Conservation (phyloP, 805 yeast species). For the Cyberlindnera veronae region DNA sequence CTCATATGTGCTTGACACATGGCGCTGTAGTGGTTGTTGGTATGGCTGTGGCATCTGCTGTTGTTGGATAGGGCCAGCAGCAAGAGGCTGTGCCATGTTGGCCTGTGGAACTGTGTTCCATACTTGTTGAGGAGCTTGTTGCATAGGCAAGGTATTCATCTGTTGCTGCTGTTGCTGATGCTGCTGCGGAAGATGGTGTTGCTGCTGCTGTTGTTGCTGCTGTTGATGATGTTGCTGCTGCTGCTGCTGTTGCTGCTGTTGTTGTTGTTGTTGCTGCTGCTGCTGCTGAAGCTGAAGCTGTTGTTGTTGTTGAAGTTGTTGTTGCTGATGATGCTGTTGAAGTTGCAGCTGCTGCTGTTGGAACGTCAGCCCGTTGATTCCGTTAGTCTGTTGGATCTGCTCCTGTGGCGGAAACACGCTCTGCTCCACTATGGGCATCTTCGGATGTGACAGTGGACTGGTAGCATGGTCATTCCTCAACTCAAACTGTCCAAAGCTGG, state of each 20-base stretch:
- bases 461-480: slow-evolving; percentile 3
- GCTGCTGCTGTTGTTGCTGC: slow-evolving; percentile 5
- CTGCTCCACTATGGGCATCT: background rate
- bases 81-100: too few species aligned
- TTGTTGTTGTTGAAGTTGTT: slow-evolving; percentile 4
- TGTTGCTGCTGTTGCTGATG: slow-evolving; percentile 3
- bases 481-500: slow-evolving; percentile 15
- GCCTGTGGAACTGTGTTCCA: background rate
- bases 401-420: background rate
- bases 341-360: too few species aligned
- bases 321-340: slow-evolving; percentile 6
- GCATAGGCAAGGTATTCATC: background rate
- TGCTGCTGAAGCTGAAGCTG: slow-evolving; percentile 1
- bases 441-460: slow-evolving; percentile 5
- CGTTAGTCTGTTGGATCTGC: background rate
- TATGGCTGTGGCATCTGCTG: background rate
- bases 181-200: slow-evolving; percentile 4
- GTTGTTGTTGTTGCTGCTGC: slow-evolving; percentile 3
- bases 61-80: background rate
- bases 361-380: too few species aligned
- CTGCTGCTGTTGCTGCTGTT: slow-evolving; percentile 10
- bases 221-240: slow-evolving; percentile 1
- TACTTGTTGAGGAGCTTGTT: too few species aligned
- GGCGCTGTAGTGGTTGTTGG: slow-evolving; percentile 1
- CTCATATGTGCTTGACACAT: background rate